Conservation (phyloP, 2,329 filamentous ascomycete species). For the Daldinia eschscholtzii region DNA sequence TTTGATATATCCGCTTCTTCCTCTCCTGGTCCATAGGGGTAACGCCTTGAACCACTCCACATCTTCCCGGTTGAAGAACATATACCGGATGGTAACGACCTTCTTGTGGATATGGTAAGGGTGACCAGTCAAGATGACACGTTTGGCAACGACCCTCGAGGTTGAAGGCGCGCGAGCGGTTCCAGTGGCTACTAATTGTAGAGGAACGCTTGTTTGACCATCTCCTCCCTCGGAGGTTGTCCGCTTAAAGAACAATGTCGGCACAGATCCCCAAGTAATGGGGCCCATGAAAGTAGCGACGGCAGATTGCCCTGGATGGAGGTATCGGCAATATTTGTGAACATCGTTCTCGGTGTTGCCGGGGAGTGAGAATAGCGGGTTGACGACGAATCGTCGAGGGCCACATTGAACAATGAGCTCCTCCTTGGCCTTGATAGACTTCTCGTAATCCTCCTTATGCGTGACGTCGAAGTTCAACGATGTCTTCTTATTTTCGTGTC, state of each 20-base stretch:
- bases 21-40: slow-evolving; percentile 92
- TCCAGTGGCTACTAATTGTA: slow-evolving; percentile 86
- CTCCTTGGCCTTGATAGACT: slow-evolving; percentile 89
- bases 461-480: slow-evolving; percentile 91
- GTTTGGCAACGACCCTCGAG: slow-evolving; percentile 88
- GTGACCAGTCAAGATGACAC: slow-evolving; percentile 92
- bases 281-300: slow-evolving; percentile 92
- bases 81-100: slow-evolving; percentile 96
- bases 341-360: slow-evolving; percentile 96
- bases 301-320: slow-evolving; percentile 90
- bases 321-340: slow-evolving; percentile 93
- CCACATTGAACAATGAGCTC: slow-evolving; percentile 93
- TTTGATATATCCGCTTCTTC: slow-evolving; percentile 91
- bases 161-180: slow-evolving; percentile 84
- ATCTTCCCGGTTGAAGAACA: slow-evolving; percentile 98
- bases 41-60: slow-evolving; percentile 98
- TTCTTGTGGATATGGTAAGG: slow-evolving; percentile 99
- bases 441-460: slow-evolving; percentile 80
- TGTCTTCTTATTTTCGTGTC: slow-evolving; percentile 95
- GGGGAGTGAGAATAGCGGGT: slow-evolving; percentile 89
- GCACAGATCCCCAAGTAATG: slow-evolving; percentile 92
- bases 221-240: slow-evolving; percentile 60
- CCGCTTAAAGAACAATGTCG: slow-evolving; percentile 87
- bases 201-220: slow-evolving; percentile 58
- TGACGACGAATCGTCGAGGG: slow-evolving; percentile 85